These are phyloP conservation scores for Suillus discolor DNA, from an alignment of 768 basidiomycete genomes.

Conservation along the genomic window DNA sequence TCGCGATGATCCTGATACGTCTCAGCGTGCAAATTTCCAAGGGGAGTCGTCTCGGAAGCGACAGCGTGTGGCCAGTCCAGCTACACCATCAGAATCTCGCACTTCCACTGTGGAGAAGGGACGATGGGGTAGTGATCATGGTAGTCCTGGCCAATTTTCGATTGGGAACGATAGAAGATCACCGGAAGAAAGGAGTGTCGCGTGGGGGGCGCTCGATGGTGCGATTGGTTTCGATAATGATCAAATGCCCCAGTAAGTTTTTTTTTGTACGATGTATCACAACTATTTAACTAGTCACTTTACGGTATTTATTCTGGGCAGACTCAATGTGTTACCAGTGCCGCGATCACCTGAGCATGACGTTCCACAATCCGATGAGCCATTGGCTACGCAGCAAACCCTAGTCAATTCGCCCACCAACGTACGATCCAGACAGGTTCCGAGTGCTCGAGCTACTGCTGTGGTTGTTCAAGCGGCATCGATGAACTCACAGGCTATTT, in stretches of 20 bases:
- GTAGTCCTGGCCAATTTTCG: not conserved
- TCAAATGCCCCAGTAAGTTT: conserved; percentile 18
- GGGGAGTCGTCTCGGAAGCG: conserved; percentile 17
- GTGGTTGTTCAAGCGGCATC: conserved; percentile 8
- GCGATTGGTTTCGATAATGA: not conserved
- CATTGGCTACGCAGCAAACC: conserved; percentile 27
- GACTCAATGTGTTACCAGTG: conserved; percentile 3
- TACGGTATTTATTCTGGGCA: conserved; percentile 7
- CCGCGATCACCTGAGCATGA: conserved; percentile 6
- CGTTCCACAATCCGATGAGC: conserved; percentile 9
- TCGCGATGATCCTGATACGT: conserved; percentile 13
- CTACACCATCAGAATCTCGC: not conserved
- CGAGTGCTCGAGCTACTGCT: not conserved
- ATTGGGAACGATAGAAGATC: not conserved
- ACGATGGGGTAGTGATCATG: not conserved
- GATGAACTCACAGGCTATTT: not conserved
- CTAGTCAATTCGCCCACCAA: conserved; percentile 23
- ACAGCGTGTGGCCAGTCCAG: conserved; percentile 10
- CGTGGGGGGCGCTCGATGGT: conserved; percentile 15
- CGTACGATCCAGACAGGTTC: not conserved
- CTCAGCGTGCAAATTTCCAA: conserved; percentile 4
- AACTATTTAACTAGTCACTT: not conserved
- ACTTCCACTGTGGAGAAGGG: conserved; percentile 3
- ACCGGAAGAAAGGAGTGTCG: conserved; percentile 24
- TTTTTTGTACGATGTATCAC: not conserved